Conservation (phyloP, 2,329 filamentous ascomycete species). For the Penicillium capsulatum region DNA sequence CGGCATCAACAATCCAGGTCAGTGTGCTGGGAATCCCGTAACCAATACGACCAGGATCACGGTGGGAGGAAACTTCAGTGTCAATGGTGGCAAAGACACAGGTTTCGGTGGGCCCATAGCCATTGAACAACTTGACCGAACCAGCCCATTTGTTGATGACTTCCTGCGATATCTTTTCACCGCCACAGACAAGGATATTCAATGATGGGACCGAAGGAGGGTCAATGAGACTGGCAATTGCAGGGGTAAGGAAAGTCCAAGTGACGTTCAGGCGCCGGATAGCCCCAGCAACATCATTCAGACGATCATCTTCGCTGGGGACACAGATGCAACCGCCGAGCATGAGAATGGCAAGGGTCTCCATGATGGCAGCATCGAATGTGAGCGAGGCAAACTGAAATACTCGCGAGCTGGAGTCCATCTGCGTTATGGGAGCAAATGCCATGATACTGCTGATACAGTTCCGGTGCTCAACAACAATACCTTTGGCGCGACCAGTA, state of each 20-base stretch:
- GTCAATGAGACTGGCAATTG: conserved; percentile 40
- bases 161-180: conserved; percentile 63
- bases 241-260: conserved; percentile 45
- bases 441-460: conserved; percentile 31
- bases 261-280: conserved; percentile 51
- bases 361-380: conserved; percentile 44
- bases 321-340: conserved; percentile 49
- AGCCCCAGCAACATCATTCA: conserved; percentile 46
- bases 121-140: conserved; percentile 36
- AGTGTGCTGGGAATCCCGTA: conserved; percentile 26
- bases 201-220: conserved; percentile 40
- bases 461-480: conserved; percentile 35
- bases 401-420: conserved; percentile 26
- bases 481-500: conserved; percentile 38
- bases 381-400: conserved; percentile 47
- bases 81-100: conserved; percentile 32
- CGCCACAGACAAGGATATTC: conserved; percentile 43
- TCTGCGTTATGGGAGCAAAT: conserved; percentile 25
- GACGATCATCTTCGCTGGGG: conserved; percentile 44
- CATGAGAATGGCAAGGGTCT: conserved; percentile 36
- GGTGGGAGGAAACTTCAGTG: conserved; percentile 24
- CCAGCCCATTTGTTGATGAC: conserved; percentile 67
- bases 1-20: conserved; percentile 36
- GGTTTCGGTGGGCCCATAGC: conserved; percentile 39
- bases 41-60: conserved; percentile 25